Percentiles rank a stretch among this genome's conserved stretches.
phyloP scores from a whole-genome alignment of 1,284 basidiomycete species.

The Bjerkandera adusta region DNA sequence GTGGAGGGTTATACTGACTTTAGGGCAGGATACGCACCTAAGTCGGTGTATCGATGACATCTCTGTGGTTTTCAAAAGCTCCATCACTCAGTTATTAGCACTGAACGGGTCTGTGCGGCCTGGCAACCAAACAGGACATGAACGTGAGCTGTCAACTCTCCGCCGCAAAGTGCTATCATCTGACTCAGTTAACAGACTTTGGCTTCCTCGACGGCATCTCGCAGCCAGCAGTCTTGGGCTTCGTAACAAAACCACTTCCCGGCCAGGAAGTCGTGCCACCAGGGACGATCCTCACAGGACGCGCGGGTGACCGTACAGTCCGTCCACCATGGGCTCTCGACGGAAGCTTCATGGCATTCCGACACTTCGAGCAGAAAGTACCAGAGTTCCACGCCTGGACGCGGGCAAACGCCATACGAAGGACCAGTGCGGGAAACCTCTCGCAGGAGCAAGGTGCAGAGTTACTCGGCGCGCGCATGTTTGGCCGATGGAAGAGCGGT shows the following conservation, averaged over 20 bases:
- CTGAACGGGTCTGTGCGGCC: slow-evolving; percentile 10
- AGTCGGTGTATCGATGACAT: slow-evolving; percentile 4
- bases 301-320: slow-evolving; percentile 17
- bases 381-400: slow-evolving; percentile 55
- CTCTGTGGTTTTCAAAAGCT: slow-evolving; percentile 5
- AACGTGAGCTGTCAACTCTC: slow-evolving; percentile 6
- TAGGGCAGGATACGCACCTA: slow-evolving; percentile 1
- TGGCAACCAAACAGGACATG: slow-evolving; percentile 12
- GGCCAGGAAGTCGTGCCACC: slow-evolving; percentile 32
- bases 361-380: slow-evolving; percentile 51
- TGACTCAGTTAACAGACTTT: slow-evolving; percentile 18
- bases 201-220: slow-evolving; percentile 42
- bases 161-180: too few relatives aligned
- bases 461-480: slow-evolving; percentile 48
- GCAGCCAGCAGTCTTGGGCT: slow-evolving; percentile 35
- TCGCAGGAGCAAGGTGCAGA: slow-evolving; percentile 41
- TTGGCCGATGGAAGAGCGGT: slow-evolving; percentile 62
- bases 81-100: slow-evolving; percentile 1
- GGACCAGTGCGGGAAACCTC: slow-evolving; percentile 32
- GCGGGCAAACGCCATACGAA: slow-evolving; percentile 37
- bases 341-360: slow-evolving; percentile 53
- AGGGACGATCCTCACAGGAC: slow-evolving; percentile 36
- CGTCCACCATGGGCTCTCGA: slow-evolving; percentile 48
- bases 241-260: slow-evolving; percentile 31
- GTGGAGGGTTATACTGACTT: too few relatives aligned